Base-by-base conservation (phyloP, 2,329 filamentous ascomycete genomes). In the Xylariaceae sp. region DNA sequence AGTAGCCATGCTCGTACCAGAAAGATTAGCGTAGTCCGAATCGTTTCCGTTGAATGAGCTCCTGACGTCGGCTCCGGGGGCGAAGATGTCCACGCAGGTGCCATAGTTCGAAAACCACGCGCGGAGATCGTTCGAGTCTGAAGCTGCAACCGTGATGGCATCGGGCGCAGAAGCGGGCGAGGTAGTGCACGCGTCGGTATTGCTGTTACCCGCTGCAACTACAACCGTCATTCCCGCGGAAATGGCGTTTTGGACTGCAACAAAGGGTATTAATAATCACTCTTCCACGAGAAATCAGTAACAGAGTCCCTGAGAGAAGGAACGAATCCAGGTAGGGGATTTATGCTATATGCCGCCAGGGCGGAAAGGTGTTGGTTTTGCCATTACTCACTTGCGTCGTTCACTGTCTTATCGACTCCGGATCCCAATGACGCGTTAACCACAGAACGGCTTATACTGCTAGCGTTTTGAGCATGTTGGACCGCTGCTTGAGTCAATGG, bases 361-460 rank as follows among this genome's bases (percentile, higher is more conserved):
- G n/a, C n/a, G n/a, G n/a, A n/a, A n/a, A n/a, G n/a, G n/a, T n/a
- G n/a, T n/a, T n/a, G n/a, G n/a, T n/a, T n/a, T n/a, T n/a, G n/a
- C n/a, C n/a, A n/a, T n/a, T n/a, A n/a, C n/a, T n/a, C n/a, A n/a
- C n/a, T n/a, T n/a, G 55, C 53, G 40, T 65, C 61, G 41, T 67
- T 57, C 13, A 63, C 27, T 4, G 60, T 48, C 9, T 59, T 53
- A 32, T 35, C 58, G 15, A 43, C 53, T 20, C 51, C 49, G 6
- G 59, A 57, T 1, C 65, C 65, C 23, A 65, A 53, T 10, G 66
- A 68, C 59, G 67, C 59, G 50, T 68, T 68, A 46, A 66, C 62
- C n/a, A 68, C 66, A 10, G 66, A 67, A 11, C 60, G 58, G 7
- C 33, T 18, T 18, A 63, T 52, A 5, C 44, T 53, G 16, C 50